Evolutionary conservation across 257 asterid genomes (phyloP), one percentile per base, ranked within the genome.

Genomic region (Solanum paucissectum): DNA sequence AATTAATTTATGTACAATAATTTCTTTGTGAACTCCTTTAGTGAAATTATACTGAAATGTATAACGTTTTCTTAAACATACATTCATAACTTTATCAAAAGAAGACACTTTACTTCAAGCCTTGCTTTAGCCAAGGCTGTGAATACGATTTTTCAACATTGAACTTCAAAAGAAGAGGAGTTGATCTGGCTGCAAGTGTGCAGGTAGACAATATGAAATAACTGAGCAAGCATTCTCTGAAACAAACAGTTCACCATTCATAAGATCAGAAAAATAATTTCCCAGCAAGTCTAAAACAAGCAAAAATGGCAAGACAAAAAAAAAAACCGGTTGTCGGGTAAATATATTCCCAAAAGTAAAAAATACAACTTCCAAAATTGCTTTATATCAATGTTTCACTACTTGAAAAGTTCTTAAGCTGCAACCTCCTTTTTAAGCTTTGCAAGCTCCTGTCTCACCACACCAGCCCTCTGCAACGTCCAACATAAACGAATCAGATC

Each of bases 401-500:
- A 85, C 71, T 85, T 27, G 84, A 42, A 84, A 79, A 89, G 36
- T 16, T 46, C 66, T 91, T 86, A 94, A 12, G 94, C 94, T 37
- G 89, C 73, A 37, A 85, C 86, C 86, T 92, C 92, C 91, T 92
- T 94, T 92, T 93, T 94, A 46, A 94, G 94, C 94, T 93, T 94
- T 4, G 95, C 94, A 68, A 94, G 96, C 92, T 94, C 95, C 90
- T 92, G 96, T 42, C 95, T 89, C 62, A 94, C 95, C 40, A 92
- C 91, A 64, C 97, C 95, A 36, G 95, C 97, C 79, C 89, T 93
- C 95, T 94, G 97, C 91, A 90, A 86, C 34, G 16, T 33, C 37
- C 21, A 44, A 20, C 76, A 4, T 25, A 52, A 58, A 38, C 14
- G 3, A 21, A 32, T 40, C 14, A 87, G 87, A 46, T 79, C 5